Conservation (phyloP, 2,329 filamentous ascomycete genomes). For the Didymella pomorum region DNA sequence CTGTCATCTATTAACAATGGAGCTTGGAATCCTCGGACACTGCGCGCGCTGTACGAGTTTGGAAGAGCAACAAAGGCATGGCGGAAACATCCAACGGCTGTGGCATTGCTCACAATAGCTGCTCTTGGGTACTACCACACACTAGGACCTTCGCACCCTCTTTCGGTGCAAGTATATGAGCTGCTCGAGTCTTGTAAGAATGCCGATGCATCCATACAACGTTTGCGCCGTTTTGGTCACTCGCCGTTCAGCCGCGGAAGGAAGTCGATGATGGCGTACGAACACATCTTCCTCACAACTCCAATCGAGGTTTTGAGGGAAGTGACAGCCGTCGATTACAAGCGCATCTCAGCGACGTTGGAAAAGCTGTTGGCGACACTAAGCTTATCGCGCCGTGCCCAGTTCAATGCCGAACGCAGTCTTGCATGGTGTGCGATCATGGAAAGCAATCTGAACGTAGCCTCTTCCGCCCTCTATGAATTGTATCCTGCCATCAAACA, state of each 20-base stretch:
- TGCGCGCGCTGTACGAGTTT: background rate
- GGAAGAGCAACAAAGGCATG: slow-evolving; percentile 3
- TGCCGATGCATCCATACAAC: background rate
- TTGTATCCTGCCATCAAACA: background rate
- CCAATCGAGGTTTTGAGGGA: background rate
- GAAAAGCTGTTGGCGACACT: background rate
- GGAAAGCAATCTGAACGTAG: background rate
- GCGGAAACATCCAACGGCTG: background rate
- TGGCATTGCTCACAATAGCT: background rate
- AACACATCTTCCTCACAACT: background rate
- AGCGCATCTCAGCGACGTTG: background rate
- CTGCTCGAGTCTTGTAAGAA: background rate
- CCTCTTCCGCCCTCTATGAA: background rate
- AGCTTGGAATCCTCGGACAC: background rate
- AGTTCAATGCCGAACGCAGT: background rate
- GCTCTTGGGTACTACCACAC: slow-evolving; percentile 1
- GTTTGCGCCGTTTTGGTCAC: background rate
- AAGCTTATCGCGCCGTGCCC: no score
- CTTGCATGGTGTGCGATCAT: slow-evolving; percentile 5
- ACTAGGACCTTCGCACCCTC: slow-evolving; percentile 1
- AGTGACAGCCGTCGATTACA: background rate
- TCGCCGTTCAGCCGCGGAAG: background rate
- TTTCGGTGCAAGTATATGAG: background rate
- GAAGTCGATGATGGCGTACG: background rate
- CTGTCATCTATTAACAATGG: background rate